Conservation (phyloP, 371 early-diverging fungal species). For the Zancudomyces culisetae region DNA sequence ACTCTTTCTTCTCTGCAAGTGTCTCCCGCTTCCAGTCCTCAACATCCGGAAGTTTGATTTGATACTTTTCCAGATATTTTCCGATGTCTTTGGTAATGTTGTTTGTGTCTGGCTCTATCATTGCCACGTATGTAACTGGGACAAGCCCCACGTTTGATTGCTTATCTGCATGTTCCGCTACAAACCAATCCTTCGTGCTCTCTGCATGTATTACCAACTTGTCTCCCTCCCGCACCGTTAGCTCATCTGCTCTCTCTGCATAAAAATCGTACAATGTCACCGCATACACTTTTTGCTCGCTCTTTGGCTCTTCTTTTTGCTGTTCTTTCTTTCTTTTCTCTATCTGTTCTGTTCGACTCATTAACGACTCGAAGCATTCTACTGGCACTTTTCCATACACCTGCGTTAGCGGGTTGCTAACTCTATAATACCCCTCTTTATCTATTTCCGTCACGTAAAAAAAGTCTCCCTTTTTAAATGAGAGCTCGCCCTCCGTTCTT, state of each 20-base stretch:
- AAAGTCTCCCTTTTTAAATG: conserved; percentile 69
- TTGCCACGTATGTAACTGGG: conserved; percentile 56
- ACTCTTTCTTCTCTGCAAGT: conserved; percentile 6
- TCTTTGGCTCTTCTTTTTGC: background rate
- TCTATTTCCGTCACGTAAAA: conserved; percentile 71
- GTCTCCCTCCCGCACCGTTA: conserved; percentile 49
- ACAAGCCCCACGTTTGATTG: conserved; percentile 55
- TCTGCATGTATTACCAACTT: conserved; percentile 58
- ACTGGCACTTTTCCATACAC: conserved; percentile 62
- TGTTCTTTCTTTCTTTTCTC: conserved; percentile 3
- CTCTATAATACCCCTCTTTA: conserved; percentile 61
- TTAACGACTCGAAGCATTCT: conserved; percentile 56
- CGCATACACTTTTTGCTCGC: conserved; percentile 28
- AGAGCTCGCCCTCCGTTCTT: conserved; percentile 42
- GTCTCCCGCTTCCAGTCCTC: conserved; percentile 43
- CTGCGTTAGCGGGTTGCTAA: conserved; percentile 61
- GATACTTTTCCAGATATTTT: conserved; percentile 27
- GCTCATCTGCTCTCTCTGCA: conserved; percentile 58
- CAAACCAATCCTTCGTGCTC: conserved; percentile 61
- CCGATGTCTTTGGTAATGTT: conserved; percentile 32
- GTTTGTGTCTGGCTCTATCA: conserved; percentile 44
- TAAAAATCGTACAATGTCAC: conserved; percentile 55
- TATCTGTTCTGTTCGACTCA: conserved; percentile 9
- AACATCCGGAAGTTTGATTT: conserved; percentile 36
- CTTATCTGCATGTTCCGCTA: conserved; percentile 49